phyloP scores from a whole-genome alignment of 129 eudicot genomes.

The Helianthus tuberosus region DNA sequence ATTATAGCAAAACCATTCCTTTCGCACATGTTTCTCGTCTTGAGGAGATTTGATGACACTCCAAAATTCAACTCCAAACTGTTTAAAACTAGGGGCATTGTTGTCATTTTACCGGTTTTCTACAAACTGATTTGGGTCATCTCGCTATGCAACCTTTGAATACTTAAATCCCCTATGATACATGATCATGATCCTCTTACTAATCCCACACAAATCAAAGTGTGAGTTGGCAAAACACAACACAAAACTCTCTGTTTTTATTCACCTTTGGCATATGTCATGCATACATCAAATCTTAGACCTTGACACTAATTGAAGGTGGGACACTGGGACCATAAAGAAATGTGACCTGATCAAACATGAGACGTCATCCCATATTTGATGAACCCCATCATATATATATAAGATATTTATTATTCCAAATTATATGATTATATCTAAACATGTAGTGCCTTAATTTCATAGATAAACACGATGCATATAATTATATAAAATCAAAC shows the following conservation, averaged over 20 bases:
- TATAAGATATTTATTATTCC: neutral
- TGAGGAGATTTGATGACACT: no score
- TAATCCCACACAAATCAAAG: neutral
- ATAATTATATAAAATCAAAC: neutral
- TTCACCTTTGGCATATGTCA: neutral
- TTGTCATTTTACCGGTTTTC: neutral
- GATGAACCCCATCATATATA: slow-evolving; percentile 3
- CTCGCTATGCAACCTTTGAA: neutral
- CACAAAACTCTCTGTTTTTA: neutral
- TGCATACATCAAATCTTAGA: neutral
- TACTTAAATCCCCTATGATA: neutral
- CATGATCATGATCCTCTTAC: neutral
- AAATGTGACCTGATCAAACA: slow-evolving; percentile 2
- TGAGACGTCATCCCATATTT: slow-evolving; percentile 1
- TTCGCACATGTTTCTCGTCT: neutral
- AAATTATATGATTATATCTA: neutral
- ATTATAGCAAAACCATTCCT: neutral
- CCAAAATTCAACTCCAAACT: neutral
- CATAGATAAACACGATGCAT: neutral
- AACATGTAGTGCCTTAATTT: neutral
- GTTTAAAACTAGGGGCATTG: neutral
- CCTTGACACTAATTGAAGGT: neutral
- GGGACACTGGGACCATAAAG: slow-evolving; percentile 2
- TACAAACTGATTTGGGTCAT: neutral
- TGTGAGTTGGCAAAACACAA: neutral